Evolutionary conservation across 768 basidiomycete genomes (phyloP).

Genomic region (Pleurotus tuber-regium): DNA sequence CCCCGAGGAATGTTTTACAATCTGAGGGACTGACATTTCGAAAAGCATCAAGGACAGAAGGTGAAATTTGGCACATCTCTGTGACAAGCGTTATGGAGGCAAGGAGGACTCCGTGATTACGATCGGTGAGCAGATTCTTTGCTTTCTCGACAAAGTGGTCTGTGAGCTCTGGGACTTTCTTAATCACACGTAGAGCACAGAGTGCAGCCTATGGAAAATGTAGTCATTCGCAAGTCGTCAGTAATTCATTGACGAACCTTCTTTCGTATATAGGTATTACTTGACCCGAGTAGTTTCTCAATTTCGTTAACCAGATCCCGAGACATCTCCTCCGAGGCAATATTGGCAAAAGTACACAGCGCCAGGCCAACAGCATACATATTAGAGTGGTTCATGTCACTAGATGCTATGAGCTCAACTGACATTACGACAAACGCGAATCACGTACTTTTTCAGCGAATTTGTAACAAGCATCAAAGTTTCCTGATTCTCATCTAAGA

Average conservation of each 20-base stretch:
- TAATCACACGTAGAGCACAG: conserved; percentile 91
- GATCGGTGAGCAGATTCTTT: conserved; percentile 88
- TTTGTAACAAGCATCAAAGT: conserved; percentile 97
- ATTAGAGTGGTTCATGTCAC: conserved; percentile 99
- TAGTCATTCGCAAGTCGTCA: conserved; percentile 5
- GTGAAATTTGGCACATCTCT: conserved; percentile 88
- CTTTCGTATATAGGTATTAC: conserved; percentile 98
- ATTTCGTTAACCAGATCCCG: conserved; percentile 97
- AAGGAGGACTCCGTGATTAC: conserved; percentile 95
- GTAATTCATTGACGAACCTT: conserved; percentile 57
- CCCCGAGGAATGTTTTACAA: conserved; percentile 3
- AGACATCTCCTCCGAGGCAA: conserved; percentile 99
- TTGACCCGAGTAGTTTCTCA: conserved; percentile 94
- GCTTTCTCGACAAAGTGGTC: conserved; percentile 90
- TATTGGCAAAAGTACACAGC: conserved; percentile 97
- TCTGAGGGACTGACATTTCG: conserved; percentile 62
- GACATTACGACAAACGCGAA: neutral
- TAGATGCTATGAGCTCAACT: conserved; percentile 29
- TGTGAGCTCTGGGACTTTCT: conserved; percentile 92
- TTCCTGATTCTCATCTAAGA: conserved; percentile 97
- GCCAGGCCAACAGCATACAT: conserved; percentile 98
- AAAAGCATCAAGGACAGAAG: conserved; percentile 76
- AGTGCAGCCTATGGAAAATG: conserved; percentile 71
- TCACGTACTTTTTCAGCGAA: conserved; percentile 89
- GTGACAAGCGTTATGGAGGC: conserved; percentile 93